A percentile compares a stretch with the other conserved stretches of the same genome.
phyloP scores from a whole-genome alignment of 176 grass and related monocot species.

The Bromus sterilis region DNA sequence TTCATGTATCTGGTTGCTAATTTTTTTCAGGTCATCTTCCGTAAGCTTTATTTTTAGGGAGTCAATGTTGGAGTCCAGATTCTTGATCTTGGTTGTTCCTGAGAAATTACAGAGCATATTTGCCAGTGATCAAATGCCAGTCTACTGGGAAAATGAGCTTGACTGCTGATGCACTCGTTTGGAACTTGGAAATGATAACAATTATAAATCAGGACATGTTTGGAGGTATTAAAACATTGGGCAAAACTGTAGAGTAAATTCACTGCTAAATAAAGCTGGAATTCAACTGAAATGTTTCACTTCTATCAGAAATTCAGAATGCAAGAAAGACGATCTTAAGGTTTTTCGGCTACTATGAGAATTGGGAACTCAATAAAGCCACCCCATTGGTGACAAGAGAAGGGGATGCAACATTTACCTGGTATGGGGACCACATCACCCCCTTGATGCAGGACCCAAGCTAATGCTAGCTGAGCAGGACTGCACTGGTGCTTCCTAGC shows the following conservation, averaged over 20 bases:
- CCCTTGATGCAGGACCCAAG: conserved; percentile 77
- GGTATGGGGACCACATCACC: conserved; percentile 67
- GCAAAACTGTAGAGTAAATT: background rate
- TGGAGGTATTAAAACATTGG: background rate
- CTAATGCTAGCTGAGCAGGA: conserved; percentile 55
- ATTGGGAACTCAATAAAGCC: background rate
- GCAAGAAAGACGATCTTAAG: background rate
- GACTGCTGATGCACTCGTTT: background rate
- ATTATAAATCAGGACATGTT: background rate
- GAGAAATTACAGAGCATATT: background rate
- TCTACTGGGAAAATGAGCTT: background rate
- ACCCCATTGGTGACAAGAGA: background rate
- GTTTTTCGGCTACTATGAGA: background rate
- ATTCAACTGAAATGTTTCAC: background rate
- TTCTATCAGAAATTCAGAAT: background rate
- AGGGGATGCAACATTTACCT: conserved; percentile 33
- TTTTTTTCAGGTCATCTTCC: conserved; percentile 50
- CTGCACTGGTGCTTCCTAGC: conserved; percentile 58
- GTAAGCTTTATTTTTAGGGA: conserved; percentile 53
- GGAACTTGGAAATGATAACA: background rate
- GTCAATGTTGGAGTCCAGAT: conserved; percentile 57
- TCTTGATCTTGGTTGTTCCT: conserved; percentile 80
- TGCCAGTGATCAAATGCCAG: conserved; percentile 9
- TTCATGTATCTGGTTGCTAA: conserved; percentile 32
- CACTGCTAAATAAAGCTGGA: background rate